Evolutionary conservation across 805 yeast species (phyloP).

Genomic region (Clavispora carvajalis): DNA sequence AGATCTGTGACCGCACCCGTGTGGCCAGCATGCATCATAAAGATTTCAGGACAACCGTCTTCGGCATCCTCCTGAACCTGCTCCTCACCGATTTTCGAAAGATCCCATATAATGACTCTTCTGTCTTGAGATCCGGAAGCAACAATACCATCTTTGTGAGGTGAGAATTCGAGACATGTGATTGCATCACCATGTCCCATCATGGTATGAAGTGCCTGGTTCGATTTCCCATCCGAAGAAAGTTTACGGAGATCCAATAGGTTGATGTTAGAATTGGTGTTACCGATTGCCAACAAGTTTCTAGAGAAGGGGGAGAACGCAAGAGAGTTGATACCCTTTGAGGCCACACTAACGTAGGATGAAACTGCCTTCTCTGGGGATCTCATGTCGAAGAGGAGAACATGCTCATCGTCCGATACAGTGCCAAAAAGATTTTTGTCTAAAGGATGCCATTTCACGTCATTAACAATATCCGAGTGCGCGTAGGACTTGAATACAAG

Average conservation of each 20-base stretch:
- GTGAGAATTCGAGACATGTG: constrained; percentile 72
- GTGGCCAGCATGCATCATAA: constrained; percentile 93
- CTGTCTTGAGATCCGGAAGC: constrained; percentile 77
- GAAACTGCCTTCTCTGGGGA: constrained; percentile 22
- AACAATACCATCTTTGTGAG: constrained; percentile 68
- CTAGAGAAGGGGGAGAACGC: constrained; percentile 60
- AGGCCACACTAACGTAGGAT: constrained; percentile 20
- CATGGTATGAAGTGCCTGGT: constrained; percentile 57
- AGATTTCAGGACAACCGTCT: constrained; percentile 83
- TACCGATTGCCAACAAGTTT: constrained; percentile 63
- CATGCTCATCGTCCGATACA: constrained; percentile 64
- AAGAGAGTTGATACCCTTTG: constrained; percentile 52
- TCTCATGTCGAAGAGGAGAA: constrained; percentile 53
- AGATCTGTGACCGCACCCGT: constrained; percentile 72
- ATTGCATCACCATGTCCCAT: constrained; percentile 75
- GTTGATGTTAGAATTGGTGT: constrained; percentile 60
- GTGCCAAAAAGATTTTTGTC: constrained; percentile 55
- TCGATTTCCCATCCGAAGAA: constrained; percentile 6
- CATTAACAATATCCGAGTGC: constrained; percentile 65
- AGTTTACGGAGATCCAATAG: constrained; percentile 59
- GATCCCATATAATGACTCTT: constrained; percentile 77
- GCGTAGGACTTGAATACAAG: constrained; percentile 13
- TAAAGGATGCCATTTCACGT: constrained; percentile 64
- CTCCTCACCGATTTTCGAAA: constrained; percentile 74
- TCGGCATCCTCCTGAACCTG: constrained; percentile 84